These are phyloP conservation scores for Pestalotiopsis sp. DNA, from an alignment of 2,329 filamentous ascomycete species.

Conservation along the genomic window DNA sequence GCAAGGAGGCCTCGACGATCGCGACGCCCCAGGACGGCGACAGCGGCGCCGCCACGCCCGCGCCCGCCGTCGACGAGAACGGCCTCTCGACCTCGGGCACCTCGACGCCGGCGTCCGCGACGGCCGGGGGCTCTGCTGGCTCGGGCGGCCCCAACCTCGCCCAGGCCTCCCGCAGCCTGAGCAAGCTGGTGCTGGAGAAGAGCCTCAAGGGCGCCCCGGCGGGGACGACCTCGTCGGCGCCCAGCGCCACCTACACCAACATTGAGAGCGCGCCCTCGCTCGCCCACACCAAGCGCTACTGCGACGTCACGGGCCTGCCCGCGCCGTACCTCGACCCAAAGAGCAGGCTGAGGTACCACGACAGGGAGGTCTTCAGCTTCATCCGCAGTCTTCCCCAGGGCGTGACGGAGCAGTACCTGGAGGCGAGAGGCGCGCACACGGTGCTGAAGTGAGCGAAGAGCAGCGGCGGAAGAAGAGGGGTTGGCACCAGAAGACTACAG, in stretches of 20 bases:
- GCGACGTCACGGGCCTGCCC: constrained; percentile 92
- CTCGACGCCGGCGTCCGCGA: constrained; percentile 18
- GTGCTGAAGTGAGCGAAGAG: constrained; percentile 73
- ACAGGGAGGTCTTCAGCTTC: constrained; percentile 86
- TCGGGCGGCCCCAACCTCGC: constrained; percentile 67
- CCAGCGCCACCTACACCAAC: constrained; percentile 88
- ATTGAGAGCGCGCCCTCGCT: constrained; percentile 93
- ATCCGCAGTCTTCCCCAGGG: constrained; percentile 81
- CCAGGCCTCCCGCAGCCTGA: constrained; percentile 85
- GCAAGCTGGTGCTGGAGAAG: constrained; percentile 87
- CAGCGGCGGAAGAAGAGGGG: constrained; percentile 13
- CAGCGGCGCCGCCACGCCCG: constrained; percentile 60
- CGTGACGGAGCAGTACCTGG: constrained; percentile 84
- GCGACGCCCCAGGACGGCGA: constrained; percentile 75
- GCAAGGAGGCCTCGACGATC: constrained; percentile 85
- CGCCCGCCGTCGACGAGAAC: constrained; percentile 34
- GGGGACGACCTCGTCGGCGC: constrained; percentile 51
- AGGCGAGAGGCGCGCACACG: constrained; percentile 88
- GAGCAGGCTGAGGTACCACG: constrained; percentile 88
- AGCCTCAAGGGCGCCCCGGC: constrained; percentile 53
- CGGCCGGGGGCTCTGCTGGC: constrained; percentile 8
- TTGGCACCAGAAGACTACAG: not conserved
- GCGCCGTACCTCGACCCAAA: constrained; percentile 94
- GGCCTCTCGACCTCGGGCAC: constrained; percentile 22
- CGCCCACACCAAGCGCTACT: constrained; percentile 85